Conservation (phyloP, 106 monocot genomes). For the Acorus gramineus region DNA sequence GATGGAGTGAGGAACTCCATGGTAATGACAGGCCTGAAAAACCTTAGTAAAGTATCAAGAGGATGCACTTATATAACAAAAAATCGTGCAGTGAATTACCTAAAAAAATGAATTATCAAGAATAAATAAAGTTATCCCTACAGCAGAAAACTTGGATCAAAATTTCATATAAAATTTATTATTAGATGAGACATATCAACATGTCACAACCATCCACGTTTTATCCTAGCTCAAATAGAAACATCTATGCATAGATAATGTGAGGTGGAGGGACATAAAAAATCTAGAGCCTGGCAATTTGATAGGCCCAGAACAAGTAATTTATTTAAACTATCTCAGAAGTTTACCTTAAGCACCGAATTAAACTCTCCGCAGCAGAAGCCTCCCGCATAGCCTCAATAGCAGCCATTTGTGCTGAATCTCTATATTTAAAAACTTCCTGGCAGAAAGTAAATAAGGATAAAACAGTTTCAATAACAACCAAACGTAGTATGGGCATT, state of each 20-base stretch:
- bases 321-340: no score
- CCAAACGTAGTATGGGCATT: no score
- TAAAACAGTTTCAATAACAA: neutral
- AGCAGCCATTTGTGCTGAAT: conserved; percentile 62
- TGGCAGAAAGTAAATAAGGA: conserved; percentile 7
- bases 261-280: neutral
- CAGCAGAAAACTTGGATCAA: no score
- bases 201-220: no score
- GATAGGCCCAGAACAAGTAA: neutral
- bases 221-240: no score
- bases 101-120: no score
- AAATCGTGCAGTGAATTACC: no score
- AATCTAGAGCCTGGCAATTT: neutral
- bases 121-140: no score
- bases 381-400: conserved; percentile 70
- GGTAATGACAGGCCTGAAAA: neutral
- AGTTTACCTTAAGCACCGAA: conserved; percentile 63
- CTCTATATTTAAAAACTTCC: conserved; percentile 54
- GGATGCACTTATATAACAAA: no score
- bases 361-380: conserved; percentile 61
- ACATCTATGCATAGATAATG: no score
- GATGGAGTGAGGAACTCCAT: neutral
- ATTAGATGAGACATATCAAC: no score
- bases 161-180: no score
- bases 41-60: neutral